Evolutionary conservation across 2,329 filamentous ascomycete genomes (phyloP), one percentile per base, ranked within the genome.

Genomic region (Calonectria montana): DNA sequence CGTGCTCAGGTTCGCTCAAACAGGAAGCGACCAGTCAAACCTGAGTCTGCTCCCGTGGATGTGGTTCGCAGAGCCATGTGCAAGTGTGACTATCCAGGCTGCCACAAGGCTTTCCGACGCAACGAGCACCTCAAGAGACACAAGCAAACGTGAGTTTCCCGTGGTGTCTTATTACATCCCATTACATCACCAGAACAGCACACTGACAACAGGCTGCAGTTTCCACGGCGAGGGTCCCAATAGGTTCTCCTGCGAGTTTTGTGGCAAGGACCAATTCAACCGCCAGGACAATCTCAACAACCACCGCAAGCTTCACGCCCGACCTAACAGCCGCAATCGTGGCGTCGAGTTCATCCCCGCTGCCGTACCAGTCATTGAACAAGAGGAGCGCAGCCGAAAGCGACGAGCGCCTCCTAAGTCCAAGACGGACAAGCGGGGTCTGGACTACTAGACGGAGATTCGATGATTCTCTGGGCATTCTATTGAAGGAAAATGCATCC

Each of bases 71-170:
- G 82, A 55, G 82, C 81, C 75, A 85, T 82, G 81, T 87, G 80
- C 82, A 83, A 85, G 72, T 90, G 88, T 73, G 81, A 85, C 18
- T 84, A 86, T 37, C 83, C 83, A 8, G 83, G 83, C 31, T 90
- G 88, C 78, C 78, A 84, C 74, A 87, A 86, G 75, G 84, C 84
- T 0, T 89, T 88, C 71, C 86, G 87, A 75, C 84, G 88, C 67
- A 87, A 86, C 27, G 89, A 91, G 79, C 89, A 91, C 73, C 80
- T 90, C 21, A 90, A 90, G 81, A 84, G 89, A 31, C 89, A 91
- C 77, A 83, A 86, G 64, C 84, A 84, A 65, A 87, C 87, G 88
- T 90, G 77, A 83, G 87, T 84, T 12, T 2, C 35, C 35, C 10
- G 13, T 18, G 47, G 21, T 29, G 25, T 35, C 47, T 47, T n/a